These are phyloP conservation scores for Globisporangium apiculatum DNA, from an alignment of 352 stramenopile species.

Conservation along the genomic window DNA sequence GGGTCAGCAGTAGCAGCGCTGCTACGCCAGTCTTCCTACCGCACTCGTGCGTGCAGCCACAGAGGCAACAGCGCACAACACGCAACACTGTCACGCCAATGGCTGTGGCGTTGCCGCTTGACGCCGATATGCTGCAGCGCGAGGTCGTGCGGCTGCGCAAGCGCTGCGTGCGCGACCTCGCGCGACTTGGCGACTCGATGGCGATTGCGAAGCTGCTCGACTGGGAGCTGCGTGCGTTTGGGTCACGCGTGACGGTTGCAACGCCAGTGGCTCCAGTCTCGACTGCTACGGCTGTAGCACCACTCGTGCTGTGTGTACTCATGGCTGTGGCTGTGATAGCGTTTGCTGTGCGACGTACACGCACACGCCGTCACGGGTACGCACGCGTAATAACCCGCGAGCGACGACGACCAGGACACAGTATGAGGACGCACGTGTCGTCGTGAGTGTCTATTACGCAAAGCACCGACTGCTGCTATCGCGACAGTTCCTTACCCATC, in stretches of 20 bases:
- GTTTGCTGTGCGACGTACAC: neutral
- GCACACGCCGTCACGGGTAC: neutral
- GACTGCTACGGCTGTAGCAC: no score
- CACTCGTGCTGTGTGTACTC: no score
- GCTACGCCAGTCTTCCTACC: neutral
- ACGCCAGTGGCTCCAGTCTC: no score
- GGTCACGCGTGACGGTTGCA: no score
- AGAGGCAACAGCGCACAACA: neutral
- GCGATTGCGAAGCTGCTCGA: neutral
- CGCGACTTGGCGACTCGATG: neutral
- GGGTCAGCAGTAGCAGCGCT: neutral
- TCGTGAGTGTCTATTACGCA: no score
- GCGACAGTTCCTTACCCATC: no score
- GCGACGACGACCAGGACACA: no score
- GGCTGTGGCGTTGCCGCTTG: neutral
- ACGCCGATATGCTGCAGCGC: neutral
- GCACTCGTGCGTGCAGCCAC: neutral
- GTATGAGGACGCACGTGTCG: no score
- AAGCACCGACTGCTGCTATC: no score
- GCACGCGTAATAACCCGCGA: no score
- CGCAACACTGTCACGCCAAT: no score
- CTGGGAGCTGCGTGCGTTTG: constrained; percentile 2
- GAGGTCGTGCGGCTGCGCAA: neutral
- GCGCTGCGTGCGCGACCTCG: neutral
- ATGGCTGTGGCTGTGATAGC: neutral